These are phyloP conservation scores for Endocarpon pusillum DNA, from an alignment of 495 filamentous ascomycete genomes.

Conservation along the genomic window DNA sequence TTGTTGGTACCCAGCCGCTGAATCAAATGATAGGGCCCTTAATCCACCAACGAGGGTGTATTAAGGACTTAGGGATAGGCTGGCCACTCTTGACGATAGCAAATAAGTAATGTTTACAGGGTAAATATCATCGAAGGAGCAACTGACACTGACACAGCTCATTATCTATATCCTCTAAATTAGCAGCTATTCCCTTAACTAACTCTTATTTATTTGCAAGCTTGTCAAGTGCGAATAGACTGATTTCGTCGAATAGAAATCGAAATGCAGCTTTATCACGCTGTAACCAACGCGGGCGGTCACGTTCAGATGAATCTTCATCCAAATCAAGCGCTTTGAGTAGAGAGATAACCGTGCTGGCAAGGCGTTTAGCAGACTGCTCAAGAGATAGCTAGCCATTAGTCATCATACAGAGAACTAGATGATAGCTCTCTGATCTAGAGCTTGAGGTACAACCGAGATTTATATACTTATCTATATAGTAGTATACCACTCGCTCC, in stretches of 20 bases:
- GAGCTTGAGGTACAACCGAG: background rate
- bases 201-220: too few species aligned
- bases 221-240: background rate
- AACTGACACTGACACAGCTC: background rate
- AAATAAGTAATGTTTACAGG: slow-evolving; percentile 1
- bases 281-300: background rate
- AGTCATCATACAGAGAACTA: background rate
- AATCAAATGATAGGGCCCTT: slow-evolving; percentile 1
- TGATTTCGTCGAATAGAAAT: background rate
- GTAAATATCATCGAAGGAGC: too few species aligned
- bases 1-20: background rate
- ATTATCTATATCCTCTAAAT: slow-evolving; percentile 1
- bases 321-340: background rate
- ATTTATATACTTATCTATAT: background rate
- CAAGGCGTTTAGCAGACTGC: too few species aligned
- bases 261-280: too few species aligned
- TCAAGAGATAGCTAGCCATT: too few species aligned
- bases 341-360: background rate
- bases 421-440: background rate
- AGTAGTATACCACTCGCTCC: background rate
- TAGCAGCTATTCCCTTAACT: background rate
- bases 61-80: too few species aligned
- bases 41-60: background rate
- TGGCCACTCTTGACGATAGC: background rate
- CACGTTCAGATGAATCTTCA: background rate